Base-by-base conservation (phyloP, 495 filamentous ascomycete species). In the Penicillium robsamsonii region DNA sequence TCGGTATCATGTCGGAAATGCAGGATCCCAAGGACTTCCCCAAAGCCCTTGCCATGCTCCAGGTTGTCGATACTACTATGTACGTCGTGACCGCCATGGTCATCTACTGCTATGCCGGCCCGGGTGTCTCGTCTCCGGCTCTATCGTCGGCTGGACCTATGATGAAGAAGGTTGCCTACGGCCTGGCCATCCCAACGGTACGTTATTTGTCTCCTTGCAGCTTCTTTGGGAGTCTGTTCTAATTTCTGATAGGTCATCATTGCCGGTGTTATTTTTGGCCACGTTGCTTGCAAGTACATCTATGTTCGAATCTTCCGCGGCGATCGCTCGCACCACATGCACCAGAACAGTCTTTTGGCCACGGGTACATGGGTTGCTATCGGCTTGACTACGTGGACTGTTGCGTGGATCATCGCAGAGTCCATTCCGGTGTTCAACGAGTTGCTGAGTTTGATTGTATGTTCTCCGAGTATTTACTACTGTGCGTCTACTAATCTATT, bases 1-100 rank as follows among this genome's bases (percentile, higher is more conserved):
- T 91, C 75, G 80, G 76, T 47, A 87, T 92, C 71, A 87, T 88
- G 67, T 83, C 85, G 37, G 89, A 92, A 65, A 84, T 91, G 76
- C 81, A 85, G 61, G 81, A 83, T 0, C 86, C 86, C 0, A 62
- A 66, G 37, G 81, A 88, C 44, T 89, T 80, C 59, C 74, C 75
- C 46, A 88, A 87, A 67, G 77, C 87, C 2, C 77, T 90, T 44
- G 76, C 75, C 51, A 62, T 81, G 25, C 81, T 88, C 2, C 85
- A 87, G 56, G 50, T 76, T 33, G 77, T 80, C 41, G 85, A 88
- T 59, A 85, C 82, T 22, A 57, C 75, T 48, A 79, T 91, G 42
- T 92, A 93, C 66, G 81, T 85, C 17, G 56, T 88, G 22, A 81
- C 85, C 0, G 83, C 84, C 1, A 79, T 84, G 9, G 72, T 91